Percentiles rank a stretch among this genome's conserved stretches.
Conservation (phyloP, 352 stramenopile species). For the Pythium oligandrum region DNA sequence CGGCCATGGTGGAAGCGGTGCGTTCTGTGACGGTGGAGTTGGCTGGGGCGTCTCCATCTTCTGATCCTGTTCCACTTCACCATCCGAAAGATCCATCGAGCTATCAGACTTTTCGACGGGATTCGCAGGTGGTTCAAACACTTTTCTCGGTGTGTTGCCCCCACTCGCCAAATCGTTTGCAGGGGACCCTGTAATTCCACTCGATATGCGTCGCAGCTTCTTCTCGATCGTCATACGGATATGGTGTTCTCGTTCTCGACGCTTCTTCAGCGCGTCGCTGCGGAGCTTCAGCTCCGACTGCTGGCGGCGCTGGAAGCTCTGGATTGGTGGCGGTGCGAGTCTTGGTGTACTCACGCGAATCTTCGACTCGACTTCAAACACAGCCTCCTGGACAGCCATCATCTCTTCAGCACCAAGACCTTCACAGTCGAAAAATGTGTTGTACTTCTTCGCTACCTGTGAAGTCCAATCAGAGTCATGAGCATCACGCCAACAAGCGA, state of each 20-base stretch:
- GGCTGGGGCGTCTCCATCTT: background rate
- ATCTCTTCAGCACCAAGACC: slow-evolving; percentile 43
- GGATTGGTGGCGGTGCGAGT: slow-evolving; percentile 67
- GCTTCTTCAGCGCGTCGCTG: slow-evolving; percentile 62
- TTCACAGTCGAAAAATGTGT: slow-evolving; percentile 67
- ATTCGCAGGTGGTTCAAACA: slow-evolving; percentile 3
- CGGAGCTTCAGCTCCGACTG: slow-evolving; percentile 74
- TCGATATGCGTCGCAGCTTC: slow-evolving; percentile 23
- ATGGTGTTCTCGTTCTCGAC: slow-evolving; percentile 68
- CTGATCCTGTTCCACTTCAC: slow-evolving; percentile 22
- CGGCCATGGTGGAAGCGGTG: background rate
- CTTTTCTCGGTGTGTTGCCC: slow-evolving; percentile 6
- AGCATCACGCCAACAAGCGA: too few relatives aligned
- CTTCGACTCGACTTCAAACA: slow-evolving; percentile 70
- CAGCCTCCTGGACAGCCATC: slow-evolving; percentile 52
- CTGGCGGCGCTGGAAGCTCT: slow-evolving; percentile 78
- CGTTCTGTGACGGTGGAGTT: background rate
- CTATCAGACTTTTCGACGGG: slow-evolving; percentile 43
- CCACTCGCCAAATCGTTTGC: slow-evolving; percentile 19
- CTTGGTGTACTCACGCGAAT: slow-evolving; percentile 30
- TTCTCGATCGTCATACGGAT: slow-evolving; percentile 61
- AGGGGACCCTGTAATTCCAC: slow-evolving; percentile 7
- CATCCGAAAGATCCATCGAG: slow-evolving; percentile 70
- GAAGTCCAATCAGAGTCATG: background rate
- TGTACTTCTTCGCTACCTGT: slow-evolving; percentile 66